Conservation (phyloP, 257 asterid genomes). For the Nyctanthes arbortristis region DNA sequence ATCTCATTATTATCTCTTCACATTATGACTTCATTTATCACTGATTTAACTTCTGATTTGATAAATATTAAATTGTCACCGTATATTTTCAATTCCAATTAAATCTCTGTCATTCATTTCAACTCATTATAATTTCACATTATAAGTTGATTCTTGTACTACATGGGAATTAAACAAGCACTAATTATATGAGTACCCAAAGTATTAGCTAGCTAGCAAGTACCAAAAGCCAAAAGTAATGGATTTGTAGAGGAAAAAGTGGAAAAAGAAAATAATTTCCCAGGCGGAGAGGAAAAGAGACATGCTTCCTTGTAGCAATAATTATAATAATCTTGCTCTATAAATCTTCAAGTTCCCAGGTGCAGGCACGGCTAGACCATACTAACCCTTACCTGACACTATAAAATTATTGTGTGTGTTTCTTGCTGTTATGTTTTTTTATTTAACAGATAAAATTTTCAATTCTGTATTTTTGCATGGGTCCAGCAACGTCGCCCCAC, state of each 20-base stretch:
- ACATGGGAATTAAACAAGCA: too few relatives aligned
- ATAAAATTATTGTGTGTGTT: neutral
- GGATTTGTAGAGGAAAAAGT: neutral
- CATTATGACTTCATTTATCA: conserved; percentile 5
- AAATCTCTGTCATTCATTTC: too few relatives aligned
- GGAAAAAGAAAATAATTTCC: conserved; percentile 11
- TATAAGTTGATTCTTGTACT: neutral
- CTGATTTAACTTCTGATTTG: neutral
- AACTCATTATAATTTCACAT: too few relatives aligned
- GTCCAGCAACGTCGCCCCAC: neutral
- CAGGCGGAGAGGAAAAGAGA: conserved; percentile 18
- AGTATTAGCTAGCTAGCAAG: neutral
- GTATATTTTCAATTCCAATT: too few relatives aligned
- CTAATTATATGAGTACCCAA: too few relatives aligned
- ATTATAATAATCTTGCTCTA: conserved; percentile 32
- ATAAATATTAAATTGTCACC: too few relatives aligned
- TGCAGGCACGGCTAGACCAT: conserved; percentile 11
- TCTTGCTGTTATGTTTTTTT: neutral
- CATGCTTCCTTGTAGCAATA: conserved; percentile 36
- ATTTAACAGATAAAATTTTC: too few relatives aligned
- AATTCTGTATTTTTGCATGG: conserved; percentile 24
- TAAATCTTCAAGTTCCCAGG: conserved; percentile 32
- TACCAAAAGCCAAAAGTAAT: neutral
- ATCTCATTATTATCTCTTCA: too few relatives aligned
- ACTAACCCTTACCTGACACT: neutral